Conservation (phyloP, 345 rosid genomes). For the Linum lewisii region DNA sequence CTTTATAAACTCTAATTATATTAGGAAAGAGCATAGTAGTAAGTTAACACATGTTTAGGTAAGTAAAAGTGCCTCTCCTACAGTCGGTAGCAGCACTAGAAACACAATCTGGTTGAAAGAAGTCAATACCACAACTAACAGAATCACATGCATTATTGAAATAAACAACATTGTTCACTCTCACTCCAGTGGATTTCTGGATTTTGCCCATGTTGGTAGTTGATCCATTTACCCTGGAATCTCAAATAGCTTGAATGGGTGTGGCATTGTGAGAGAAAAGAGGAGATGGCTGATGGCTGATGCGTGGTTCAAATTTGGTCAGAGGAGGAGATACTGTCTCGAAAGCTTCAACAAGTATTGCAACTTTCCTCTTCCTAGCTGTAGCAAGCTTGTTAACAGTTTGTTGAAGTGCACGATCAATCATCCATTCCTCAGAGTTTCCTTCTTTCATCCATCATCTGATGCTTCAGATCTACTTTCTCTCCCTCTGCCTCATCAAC, state of each 20-base stretch:
- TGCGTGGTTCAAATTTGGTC: conserved; percentile 29
- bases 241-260: conserved; percentile 42
- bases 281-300: conserved; percentile 24
- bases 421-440: conserved; percentile 28
- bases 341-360: conserved; percentile 24
- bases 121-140: conserved; percentile 3
- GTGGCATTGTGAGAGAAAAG: conserved; percentile 30
- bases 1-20: too few relatives aligned
- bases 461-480: conserved; percentile 25
- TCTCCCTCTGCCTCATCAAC: conserved; percentile 41
- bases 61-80: neutral
- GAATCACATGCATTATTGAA: conserved; percentile 4
- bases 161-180: neutral
- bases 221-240: conserved; percentile 8
- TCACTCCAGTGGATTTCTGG: neutral
- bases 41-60: conserved; percentile 2
- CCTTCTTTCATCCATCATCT: conserved; percentile 20
- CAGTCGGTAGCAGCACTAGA: conserved; percentile 2
- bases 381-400: conserved; percentile 27
- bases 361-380: conserved; percentile 23
- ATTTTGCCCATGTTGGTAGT: neutral
- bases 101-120: neutral
- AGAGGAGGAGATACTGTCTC: conserved; percentile 20
- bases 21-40: too few relatives aligned
- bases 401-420: conserved; percentile 24